Conservation (phyloP, 1,139 yeast genomes). For the Debaryomyces psychrophilus region DNA sequence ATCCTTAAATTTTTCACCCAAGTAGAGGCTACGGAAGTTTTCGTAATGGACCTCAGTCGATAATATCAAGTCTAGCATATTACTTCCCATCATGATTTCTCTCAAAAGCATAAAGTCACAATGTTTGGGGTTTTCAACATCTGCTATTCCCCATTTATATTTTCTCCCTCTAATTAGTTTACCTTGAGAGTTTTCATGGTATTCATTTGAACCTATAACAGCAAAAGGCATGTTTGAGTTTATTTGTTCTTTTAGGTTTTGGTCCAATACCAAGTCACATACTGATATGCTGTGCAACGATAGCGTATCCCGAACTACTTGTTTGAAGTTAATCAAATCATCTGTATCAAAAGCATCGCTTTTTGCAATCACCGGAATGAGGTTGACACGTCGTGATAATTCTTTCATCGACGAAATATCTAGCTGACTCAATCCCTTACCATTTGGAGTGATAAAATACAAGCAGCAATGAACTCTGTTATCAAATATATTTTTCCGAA, state of each 20-base stretch:
- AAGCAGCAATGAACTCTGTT: constrained; percentile 75
- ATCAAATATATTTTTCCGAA: constrained; percentile 52
- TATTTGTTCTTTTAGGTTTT: constrained; percentile 33
- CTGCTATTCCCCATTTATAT: constrained; percentile 76
- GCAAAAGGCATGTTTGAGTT: constrained; percentile 57
- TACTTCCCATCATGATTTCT: constrained; percentile 50
- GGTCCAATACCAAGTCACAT: constrained; percentile 57
- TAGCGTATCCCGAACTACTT: constrained; percentile 46
- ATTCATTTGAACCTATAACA: constrained; percentile 54
- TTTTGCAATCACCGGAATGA: constrained; percentile 77
- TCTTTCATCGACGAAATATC: constrained; percentile 74
- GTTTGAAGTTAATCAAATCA: constrained; percentile 48
- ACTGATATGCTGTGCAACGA: constrained; percentile 52
- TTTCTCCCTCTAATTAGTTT: constrained; percentile 59
- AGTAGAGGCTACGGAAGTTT: constrained; percentile 48
- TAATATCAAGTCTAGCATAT: constrained; percentile 61
- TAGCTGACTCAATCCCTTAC: constrained; percentile 54
- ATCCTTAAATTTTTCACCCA: constrained; percentile 31
- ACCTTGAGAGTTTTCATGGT: constrained; percentile 34
- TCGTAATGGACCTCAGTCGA: constrained; percentile 64
- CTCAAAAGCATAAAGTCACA: constrained; percentile 66
- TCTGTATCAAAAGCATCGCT: constrained; percentile 64
- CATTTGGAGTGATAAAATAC: constrained; percentile 66
- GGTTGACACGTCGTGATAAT: constrained; percentile 63
- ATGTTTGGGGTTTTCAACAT: constrained; percentile 64